A percentile compares a stretch with the other conserved stretches of the same genome.
Conservation (phyloP, 139 green algal genomes). For the Closterium sp. region DNA sequence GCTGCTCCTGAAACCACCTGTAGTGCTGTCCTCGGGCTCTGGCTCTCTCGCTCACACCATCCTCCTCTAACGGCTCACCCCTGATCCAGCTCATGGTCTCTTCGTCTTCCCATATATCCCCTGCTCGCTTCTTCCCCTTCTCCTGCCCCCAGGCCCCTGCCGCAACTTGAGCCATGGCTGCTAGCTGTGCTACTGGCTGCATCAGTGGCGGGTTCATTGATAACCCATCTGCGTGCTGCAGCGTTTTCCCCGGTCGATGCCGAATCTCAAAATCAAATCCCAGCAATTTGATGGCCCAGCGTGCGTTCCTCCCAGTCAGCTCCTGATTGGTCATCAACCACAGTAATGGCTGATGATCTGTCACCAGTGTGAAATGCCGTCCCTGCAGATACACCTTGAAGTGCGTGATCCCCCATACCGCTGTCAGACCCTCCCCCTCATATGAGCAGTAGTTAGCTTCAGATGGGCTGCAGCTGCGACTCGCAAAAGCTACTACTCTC, state of each 20-base stretch:
- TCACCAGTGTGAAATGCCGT: background rate
- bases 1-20: background rate
- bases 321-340: background rate
- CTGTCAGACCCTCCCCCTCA: too few species aligned
- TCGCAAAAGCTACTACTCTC: background rate
- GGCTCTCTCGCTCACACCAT: background rate
- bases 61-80: background rate
- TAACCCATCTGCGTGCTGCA: slow-evolving; percentile 1
- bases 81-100: background rate
- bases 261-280: too few species aligned
- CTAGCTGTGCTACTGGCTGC: too few species aligned
- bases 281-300: background rate
- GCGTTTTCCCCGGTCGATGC: background rate
- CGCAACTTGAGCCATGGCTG: background rate
- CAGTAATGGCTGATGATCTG: background rate
- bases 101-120: background rate
- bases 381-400: background rate
- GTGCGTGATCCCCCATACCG: background rate
- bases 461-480: background rate
- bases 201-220: background rate
- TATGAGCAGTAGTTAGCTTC: too few species aligned
- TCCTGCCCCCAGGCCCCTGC: background rate
- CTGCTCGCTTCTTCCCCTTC: background rate
- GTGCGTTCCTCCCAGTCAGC: background rate
- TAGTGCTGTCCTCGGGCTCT: background rate